Evolutionary conservation across 2,329 filamentous ascomycete genomes (phyloP), one percentile per base, ranked within the genome.

Genomic region (Hypoxylon sp.): DNA sequence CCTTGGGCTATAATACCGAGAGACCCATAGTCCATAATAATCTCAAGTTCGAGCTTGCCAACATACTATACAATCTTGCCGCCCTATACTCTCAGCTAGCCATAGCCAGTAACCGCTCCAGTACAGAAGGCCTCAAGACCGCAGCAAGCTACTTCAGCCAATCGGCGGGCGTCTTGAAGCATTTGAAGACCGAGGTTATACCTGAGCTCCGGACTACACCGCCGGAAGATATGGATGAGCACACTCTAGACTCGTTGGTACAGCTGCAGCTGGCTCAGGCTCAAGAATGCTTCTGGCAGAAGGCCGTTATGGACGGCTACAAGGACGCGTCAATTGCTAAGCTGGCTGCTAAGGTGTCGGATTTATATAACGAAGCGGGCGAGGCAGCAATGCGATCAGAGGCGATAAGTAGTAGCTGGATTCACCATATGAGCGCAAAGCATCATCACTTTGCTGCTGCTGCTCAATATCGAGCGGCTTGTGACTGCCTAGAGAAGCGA

Each of bases 201-300:
- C 93, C 94, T 1, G 94, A 98, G 74, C 84, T 98, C 75, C 91
- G 94, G 65, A 88, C 92, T 1, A 89, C 91, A 13, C 93, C 94
- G 0, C 94, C 96, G 1, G 96, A 98, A 78, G 96, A 99, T 78
- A 97, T 99, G 94, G 96, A 99, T 75, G 87, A 89, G 55, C 88
- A 92, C 76, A 98, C 94, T 0, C 84, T 99, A 52, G 92, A 95
- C 74, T 93, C 93, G 58, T 82, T 98, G 50, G 88, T 92, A 73
- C 89, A 95, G 78, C 85, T 99, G 31, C 89, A 97, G 78, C 86
- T 99, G 9, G 95, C 94, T 0, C 94, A 99, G 78, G 94, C 92
- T 29, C 96, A 99, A 78, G 96, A 99, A 81, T 98, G 94, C 78
- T 98, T 96, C 80, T 99, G 96, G 96, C 92, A 96, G 74, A 98